A percentile compares a stretch with the other conserved stretches of the same genome.
These are phyloP conservation scores for Metschnikowia santaceciliae DNA, from an alignment of 805 yeast genomes.

Conservation along the genomic window DNA sequence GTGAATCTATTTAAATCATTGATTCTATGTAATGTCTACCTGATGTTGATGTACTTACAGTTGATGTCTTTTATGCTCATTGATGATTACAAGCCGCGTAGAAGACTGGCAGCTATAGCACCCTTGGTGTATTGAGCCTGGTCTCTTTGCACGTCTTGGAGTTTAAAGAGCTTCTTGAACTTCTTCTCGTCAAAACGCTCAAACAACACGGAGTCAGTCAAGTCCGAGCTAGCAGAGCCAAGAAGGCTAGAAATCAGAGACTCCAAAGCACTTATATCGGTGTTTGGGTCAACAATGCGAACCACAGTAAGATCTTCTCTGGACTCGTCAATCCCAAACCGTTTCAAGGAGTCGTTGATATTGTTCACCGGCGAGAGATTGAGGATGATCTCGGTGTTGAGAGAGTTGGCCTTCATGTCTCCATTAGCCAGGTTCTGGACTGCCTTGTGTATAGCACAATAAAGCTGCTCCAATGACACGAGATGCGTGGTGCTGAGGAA, in stretches of 20 bases:
- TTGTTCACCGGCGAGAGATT: slow-evolving; percentile 68
- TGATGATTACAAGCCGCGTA: slow-evolving; percentile 13
- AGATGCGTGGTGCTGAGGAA: slow-evolving; percentile 60
- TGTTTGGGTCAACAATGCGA: slow-evolving; percentile 35
- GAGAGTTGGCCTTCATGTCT: slow-evolving; percentile 54
- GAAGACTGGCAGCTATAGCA: slow-evolving; percentile 15
- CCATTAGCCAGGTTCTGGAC: slow-evolving; percentile 47
- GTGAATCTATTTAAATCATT: background rate
- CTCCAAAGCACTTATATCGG: slow-evolving; percentile 21
- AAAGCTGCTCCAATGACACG: slow-evolving; percentile 58
- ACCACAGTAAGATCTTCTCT: slow-evolving; percentile 46
- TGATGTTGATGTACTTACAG: too few relatives aligned
- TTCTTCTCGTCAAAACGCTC: slow-evolving; percentile 23
- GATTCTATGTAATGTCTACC: too few relatives aligned
- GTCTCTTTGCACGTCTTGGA: slow-evolving; percentile 22
- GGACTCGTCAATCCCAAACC: slow-evolving; percentile 62
- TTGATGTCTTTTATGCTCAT: too few relatives aligned
- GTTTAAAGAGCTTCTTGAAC: slow-evolving; percentile 35
- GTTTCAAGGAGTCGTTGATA: slow-evolving; percentile 64
- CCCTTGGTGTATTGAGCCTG: slow-evolving; percentile 12
- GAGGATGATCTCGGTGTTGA: slow-evolving; percentile 70
- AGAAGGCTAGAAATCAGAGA: slow-evolving; percentile 24
- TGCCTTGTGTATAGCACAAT: slow-evolving; percentile 58
- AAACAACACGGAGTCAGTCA: slow-evolving; percentile 24
- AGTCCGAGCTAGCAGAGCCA: slow-evolving; percentile 7